A percentile compares a stretch with the other conserved stretches of the same genome.
phyloP scores from a whole-genome alignment of 1,284 basidiomycete species.

The Ganoderma lingzhi region DNA sequence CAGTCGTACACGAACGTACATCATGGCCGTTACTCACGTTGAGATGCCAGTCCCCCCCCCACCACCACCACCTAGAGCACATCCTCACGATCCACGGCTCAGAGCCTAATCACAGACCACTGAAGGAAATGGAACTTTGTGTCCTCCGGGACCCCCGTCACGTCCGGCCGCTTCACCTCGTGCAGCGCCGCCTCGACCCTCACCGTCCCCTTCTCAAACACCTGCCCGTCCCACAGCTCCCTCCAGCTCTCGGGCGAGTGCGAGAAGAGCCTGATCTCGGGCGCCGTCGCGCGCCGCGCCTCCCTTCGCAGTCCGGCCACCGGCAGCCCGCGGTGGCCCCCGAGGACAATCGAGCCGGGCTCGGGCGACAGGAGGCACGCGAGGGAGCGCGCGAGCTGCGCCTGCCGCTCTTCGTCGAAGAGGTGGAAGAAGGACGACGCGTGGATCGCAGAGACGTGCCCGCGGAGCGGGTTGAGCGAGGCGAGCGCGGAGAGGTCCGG shows the following conservation, averaged over 20 bases:
- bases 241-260: slow-evolving; percentile 50
- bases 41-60: background rate
- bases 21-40: background rate
- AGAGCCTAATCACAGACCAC: slow-evolving; percentile 14
- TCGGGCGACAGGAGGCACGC: slow-evolving; percentile 47
- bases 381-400: slow-evolving; percentile 47
- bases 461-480: slow-evolving; percentile 49
- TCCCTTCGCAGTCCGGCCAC: slow-evolving; percentile 25
- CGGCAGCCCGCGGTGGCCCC: slow-evolving; percentile 35
- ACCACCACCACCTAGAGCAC: background rate
- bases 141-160: background rate
- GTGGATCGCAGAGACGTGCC: slow-evolving; percentile 52
- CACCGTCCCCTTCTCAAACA: slow-evolving; percentile 49
- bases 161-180: background rate
- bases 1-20: background rate
- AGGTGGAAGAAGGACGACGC: slow-evolving; percentile 57
- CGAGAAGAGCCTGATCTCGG: slow-evolving; percentile 30
- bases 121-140: background rate
- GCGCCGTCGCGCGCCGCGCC: no score
- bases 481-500: slow-evolving; percentile 45
- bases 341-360: slow-evolving; percentile 45
- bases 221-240: slow-evolving; percentile 50
- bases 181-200: slow-evolving; percentile 41
- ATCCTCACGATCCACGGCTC: background rate
- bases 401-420: slow-evolving; percentile 51